Base-by-base conservation (phyloP, 805 yeast genomes). In the Nakazawaea pomicola region DNA sequence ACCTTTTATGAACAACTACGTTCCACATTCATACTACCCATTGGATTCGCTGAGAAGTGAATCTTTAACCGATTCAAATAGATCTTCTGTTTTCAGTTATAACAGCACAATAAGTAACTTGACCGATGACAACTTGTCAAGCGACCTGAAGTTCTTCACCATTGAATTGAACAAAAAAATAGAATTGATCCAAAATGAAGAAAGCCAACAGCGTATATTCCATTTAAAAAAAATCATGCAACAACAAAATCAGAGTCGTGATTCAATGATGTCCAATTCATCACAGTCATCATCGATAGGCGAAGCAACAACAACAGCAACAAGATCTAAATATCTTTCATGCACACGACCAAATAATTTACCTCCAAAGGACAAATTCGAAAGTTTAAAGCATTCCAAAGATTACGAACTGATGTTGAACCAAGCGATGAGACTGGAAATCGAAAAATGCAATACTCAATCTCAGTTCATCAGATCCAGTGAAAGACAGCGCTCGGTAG, bases 271-370 rank as follows among this genome's bases (percentile, higher is more conserved):
- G 12, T 43, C 40, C 32, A 46, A 11, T 12, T 24, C 29, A 25
- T 41, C 40, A 32, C 29, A 16, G 17, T 33, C 34, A 18, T 35
- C 43, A 16, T 37, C 36, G 29, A 42, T 37, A 33, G 29, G 38
- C 15, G 41, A 43, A 9, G 38, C 35, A 29, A 30, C 46, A 4
- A 29, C 35, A 16, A n/a, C n/a, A n/a, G n/a, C n/a, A n/a, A n/a
- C n/a, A n/a, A n/a, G n/a, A n/a, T n/a, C n/a, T n/a, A 48, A 53
- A 9, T 52, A 60, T 40, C 47, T 67, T 11, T 57, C 81, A 0
- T 62, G 65, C 18, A 80, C 89, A 0, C 61, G 91, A 40, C 89
- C 85, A 19, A 58, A 70, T 1, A 73, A 77, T 64, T 58, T 83
- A 29, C 90, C 91, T 0, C 86, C 88, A 33, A 83, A 83, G 54